These are phyloP conservation scores for Coemansia biformis DNA, from an alignment of 192 early-diverging fungal species.

Conservation along the genomic window DNA sequence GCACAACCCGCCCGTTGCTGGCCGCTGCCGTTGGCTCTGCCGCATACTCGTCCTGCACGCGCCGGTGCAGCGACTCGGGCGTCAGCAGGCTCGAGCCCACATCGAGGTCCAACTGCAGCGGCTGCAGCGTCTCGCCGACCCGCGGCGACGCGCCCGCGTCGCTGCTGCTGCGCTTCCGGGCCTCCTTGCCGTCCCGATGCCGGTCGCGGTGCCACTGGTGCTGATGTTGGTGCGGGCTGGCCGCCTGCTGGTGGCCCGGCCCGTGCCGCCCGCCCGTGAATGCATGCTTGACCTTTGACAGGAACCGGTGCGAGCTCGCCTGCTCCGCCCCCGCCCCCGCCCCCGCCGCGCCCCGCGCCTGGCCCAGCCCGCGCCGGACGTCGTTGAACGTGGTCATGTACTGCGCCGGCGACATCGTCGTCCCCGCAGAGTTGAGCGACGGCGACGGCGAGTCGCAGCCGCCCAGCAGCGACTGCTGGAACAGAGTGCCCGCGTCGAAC, in stretches of 20 bases:
- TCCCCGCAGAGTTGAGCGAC: slow-evolving; percentile 1
- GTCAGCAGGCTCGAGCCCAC: slow-evolving; percentile 37
- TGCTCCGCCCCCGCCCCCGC: slow-evolving; percentile 9
- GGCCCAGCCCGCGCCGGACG: slow-evolving; percentile 29
- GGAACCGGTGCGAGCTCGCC: slow-evolving; percentile 31
- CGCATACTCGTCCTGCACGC: slow-evolving; percentile 9
- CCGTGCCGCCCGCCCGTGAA: slow-evolving; percentile 22
- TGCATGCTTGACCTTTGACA: slow-evolving; percentile 39
- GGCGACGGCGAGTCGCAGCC: too few species aligned
- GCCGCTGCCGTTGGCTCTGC: too few species aligned
- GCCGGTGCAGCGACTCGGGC: slow-evolving; percentile 33
- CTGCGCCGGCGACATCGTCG: slow-evolving; percentile 22
- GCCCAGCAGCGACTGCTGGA: slow-evolving; percentile 28
- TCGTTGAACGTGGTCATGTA: slow-evolving; percentile 40
- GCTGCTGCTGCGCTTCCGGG: slow-evolving; percentile 4
- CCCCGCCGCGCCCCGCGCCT: slow-evolving; percentile 6
- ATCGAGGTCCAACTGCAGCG: slow-evolving; percentile 41
- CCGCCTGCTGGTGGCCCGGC: not conserved
- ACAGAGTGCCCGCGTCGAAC: slow-evolving; percentile 33
- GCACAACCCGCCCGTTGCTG: too few species aligned
- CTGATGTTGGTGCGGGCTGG: not conserved
- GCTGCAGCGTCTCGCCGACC: slow-evolving; percentile 3
- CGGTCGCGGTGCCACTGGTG: not conserved
- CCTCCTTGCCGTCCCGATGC: not conserved
- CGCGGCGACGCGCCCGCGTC: not conserved